Evolutionary conservation across 352 stramenopile species (phyloP).

Genomic region (Pythium utonaiense): DNA sequence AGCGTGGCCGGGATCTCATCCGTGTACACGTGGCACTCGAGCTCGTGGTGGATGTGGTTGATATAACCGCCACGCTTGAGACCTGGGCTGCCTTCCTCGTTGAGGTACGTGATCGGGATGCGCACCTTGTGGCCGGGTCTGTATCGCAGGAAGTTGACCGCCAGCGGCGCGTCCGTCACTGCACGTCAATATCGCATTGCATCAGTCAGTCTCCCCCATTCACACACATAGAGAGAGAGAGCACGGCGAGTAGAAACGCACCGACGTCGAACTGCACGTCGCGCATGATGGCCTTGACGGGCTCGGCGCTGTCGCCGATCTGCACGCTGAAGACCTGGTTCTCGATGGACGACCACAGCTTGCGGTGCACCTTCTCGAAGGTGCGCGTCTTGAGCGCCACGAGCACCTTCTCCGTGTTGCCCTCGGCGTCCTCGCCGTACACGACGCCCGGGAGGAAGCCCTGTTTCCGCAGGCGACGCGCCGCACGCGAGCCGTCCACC

Average conservation of each 20-base stretch:
- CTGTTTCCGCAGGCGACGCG: constrained; percentile 77
- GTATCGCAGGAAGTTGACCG: constrained; percentile 93
- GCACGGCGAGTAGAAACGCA: constrained; percentile 18
- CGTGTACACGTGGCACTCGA: constrained; percentile 77
- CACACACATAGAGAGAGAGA: not conserved
- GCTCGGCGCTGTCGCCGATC: constrained; percentile 41
- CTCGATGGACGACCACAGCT: constrained; percentile 83
- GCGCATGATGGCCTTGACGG: constrained; percentile 83
- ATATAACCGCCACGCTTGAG: constrained; percentile 95
- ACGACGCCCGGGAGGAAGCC: constrained; percentile 77
- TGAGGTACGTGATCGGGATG: constrained; percentile 91
- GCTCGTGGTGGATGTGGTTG: constrained; percentile 85
- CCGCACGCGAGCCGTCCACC: constrained; percentile 66
- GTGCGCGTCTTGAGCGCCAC: constrained; percentile 65
- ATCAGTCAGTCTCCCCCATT: not conserved
- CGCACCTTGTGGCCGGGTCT: constrained; percentile 87
- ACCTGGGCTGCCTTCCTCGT: constrained; percentile 91
- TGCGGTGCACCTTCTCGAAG: constrained; percentile 83
- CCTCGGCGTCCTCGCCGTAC: constrained; percentile 76
- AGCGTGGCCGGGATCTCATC: constrained; percentile 73
- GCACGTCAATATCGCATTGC: not conserved
- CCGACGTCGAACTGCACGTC: constrained; percentile 81
- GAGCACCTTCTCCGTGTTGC: constrained; percentile 65
- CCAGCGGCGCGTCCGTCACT: constrained; percentile 75
- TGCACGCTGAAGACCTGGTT: constrained; percentile 87